Evolutionary conservation across 768 basidiomycete species (phyloP).

Genomic region (Russula olivacea): DNA sequence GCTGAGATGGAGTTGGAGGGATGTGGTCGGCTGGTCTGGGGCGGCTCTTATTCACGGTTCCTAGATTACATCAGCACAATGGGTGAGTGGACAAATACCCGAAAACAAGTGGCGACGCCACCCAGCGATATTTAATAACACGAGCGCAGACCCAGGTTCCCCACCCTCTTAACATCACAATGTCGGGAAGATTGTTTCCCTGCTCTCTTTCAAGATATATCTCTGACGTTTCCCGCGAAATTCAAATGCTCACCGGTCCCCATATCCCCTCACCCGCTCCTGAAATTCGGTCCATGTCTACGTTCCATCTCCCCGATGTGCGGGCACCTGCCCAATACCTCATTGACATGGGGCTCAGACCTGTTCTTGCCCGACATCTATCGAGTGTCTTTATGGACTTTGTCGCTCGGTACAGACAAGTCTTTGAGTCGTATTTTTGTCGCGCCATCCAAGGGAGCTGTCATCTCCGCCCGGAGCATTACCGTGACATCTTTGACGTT

Average conservation of each 20-base stretch:
- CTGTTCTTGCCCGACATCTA: background rate
- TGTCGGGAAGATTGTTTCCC: background rate
- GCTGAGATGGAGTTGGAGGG: background rate
- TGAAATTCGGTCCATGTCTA: background rate
- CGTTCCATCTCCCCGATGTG: conserved; percentile 4
- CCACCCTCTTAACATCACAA: background rate
- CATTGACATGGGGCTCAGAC: conserved; percentile 4
- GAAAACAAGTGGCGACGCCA: background rate
- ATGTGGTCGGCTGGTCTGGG: too few relatives aligned
- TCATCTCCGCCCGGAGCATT: background rate
- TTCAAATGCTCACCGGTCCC: background rate
- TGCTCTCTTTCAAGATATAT: background rate
- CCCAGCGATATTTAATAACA: too few relatives aligned
- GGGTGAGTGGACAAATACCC: background rate
- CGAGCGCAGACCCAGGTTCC: background rate
- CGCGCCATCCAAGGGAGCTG: background rate
- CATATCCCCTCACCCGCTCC: rapidly evolving
- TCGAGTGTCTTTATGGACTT: background rate
- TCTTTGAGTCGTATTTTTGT: background rate
- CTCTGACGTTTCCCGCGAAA: background rate
- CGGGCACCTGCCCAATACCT: background rate
- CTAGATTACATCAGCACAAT: conserved; percentile 15
- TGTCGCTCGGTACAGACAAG: background rate
- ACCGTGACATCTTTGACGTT: background rate
- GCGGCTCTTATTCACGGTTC: too few relatives aligned